Evolutionary conservation across 148 eudicot genomes (phyloP).

Genomic region (Polygonum maritimum): DNA sequence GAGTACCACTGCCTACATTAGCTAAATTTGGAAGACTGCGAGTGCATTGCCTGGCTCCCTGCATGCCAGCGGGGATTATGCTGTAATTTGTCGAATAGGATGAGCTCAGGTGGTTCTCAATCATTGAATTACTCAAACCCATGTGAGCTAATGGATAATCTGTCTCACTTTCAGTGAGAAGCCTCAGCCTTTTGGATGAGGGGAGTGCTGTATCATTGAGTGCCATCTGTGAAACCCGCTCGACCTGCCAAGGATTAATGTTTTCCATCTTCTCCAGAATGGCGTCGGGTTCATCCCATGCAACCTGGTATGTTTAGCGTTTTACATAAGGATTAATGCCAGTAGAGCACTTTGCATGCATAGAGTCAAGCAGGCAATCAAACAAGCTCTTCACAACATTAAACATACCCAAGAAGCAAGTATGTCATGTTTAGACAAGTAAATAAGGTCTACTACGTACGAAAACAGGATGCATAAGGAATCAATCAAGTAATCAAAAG

Average conservation of each 20-base stretch:
- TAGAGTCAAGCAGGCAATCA: not conserved
- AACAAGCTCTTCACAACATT: not conserved
- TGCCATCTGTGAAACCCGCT: constrained; percentile 28
- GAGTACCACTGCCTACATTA: constrained; percentile 15
- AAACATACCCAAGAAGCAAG: not conserved
- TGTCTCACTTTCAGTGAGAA: constrained; percentile 24
- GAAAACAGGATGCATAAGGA: no score
- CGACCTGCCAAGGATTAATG: constrained; percentile 78
- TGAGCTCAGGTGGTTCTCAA: constrained; percentile 28
- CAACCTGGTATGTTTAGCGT: constrained; percentile 25
- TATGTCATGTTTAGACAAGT: not conserved
- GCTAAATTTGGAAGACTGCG: constrained; percentile 22
- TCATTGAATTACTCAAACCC: constrained; percentile 23
- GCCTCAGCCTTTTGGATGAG: constrained; percentile 31
- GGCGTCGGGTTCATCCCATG: constrained; percentile 57
- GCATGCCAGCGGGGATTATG: constrained; percentile 67
- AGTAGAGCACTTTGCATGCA: not conserved
- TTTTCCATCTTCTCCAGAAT: constrained; percentile 33
- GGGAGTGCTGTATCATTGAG: constrained; percentile 25
- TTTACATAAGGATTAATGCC: no score
- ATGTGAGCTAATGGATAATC: constrained; percentile 24
- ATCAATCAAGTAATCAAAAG: not conserved
- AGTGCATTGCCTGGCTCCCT: constrained; percentile 89
- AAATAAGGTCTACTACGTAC: not conserved
- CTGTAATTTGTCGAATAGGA: constrained; percentile 27